phyloP scores from a whole-genome alignment of 163 green algal species.

The Prototheca wickerhamii region DNA sequence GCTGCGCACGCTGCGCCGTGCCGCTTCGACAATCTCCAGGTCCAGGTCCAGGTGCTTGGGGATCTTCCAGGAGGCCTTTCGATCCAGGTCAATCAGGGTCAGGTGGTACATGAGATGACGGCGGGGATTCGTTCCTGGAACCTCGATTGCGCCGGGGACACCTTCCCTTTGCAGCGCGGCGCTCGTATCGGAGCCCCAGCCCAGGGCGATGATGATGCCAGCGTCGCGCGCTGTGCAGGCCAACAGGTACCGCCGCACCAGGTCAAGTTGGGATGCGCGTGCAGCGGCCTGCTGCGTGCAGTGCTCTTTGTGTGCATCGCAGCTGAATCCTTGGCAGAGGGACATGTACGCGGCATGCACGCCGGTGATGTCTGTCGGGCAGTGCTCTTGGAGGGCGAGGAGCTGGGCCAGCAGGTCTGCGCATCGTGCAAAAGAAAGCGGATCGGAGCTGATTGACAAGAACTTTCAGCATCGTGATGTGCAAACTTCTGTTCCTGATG shows the following conservation, averaged over 20 bases:
- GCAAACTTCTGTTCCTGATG: not conserved
- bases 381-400: not conserved
- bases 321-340: not conserved
- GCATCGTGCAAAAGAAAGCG: not conserved
- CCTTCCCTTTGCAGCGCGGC: not conserved
- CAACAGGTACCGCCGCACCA: constrained; percentile 19
- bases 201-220: constrained; percentile 23
- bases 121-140: not conserved
- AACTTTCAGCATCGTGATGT: not conserved
- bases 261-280: not conserved
- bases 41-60: constrained; percentile 13
- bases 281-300: not conserved
- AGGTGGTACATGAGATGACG: constrained; percentile 1
- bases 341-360: not conserved
- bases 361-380: constrained; percentile 1
- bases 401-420: not conserved
- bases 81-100: constrained; percentile 27
- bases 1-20: not conserved
- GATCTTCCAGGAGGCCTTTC: constrained; percentile 24
- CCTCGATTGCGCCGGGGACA: not conserved
- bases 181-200: not conserved
- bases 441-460: not conserved
- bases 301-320: constrained; percentile 5
- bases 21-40: constrained; percentile 6
- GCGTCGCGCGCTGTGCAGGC: constrained; percentile 24